Evolutionary conservation across 2,329 filamentous ascomycete species (phyloP), one percentile per base, ranked within the genome.

Genomic region (Coniochaeta ligniaria): DNA sequence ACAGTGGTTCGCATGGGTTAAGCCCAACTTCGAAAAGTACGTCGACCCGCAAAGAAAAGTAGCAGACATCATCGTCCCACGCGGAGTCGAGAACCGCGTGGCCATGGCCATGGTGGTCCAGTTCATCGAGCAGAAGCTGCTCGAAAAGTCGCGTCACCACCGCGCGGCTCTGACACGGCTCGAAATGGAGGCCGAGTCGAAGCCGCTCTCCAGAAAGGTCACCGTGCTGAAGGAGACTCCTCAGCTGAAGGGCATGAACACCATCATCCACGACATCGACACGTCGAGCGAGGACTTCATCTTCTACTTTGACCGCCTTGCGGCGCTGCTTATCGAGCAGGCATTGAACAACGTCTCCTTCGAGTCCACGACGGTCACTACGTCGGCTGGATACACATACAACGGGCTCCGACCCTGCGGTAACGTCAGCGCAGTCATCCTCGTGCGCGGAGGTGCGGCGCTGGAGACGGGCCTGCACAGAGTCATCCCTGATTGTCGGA

Each of bases 1-100:
- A 75, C 95, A 99, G 73, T 99, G 95, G 95, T 97, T 98, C 72
- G 79, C 78, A 12, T 99, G 90, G 71, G 95, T 99, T 50, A 99
- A 99, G 75, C 95, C 95, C 3, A 98, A 98, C 70, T 98, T 96
- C 69, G 90, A 94, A 73, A 91, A 89, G 81, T 98, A 85, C 70
- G 95, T 99, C 60, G 89, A 96, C 64, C 95, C 95, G 36, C 95
- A 99, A 73, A 83, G 92, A 60, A 89, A 92, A 66, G 87, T 94
- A 56, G 92, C 92, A 83, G 94, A 99, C 72, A 89, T 99, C 60
- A 98, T 99, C 61, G 90, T 99, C 11, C 95, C 95, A 3, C 85
- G 95, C 69, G 95, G 95, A 26, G 92, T 98, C 65, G 91, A 99
- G 72, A 99, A 99, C 70, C 86, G 86, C 64, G 95, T 96, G 26